These are phyloP conservation scores for Quercus berberidifolia DNA, from an alignment of 306 rosid species.

Conservation along the genomic window DNA sequence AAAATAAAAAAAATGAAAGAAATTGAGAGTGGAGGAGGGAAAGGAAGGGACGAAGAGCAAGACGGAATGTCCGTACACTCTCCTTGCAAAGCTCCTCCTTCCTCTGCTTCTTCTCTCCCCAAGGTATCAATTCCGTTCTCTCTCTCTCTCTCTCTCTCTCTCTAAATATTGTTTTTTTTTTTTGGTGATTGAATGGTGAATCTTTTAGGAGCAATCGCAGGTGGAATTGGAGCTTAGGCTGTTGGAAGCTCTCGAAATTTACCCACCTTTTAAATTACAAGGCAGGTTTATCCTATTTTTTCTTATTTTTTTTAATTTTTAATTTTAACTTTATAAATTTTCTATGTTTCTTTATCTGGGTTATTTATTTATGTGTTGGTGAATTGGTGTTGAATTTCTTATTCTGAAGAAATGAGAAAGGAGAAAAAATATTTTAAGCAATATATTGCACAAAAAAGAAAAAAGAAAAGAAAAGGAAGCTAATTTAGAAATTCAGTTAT, in stretches of 20 bases:
- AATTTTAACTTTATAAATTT: too few species aligned
- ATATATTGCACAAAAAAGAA: too few species aligned
- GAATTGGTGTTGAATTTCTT: not conserved
- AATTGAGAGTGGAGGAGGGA: constrained; percentile 61
- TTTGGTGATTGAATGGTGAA: constrained; percentile 9
- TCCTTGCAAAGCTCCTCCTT: constrained; percentile 96
- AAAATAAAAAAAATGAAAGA: not conserved
- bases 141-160: constrained; percentile 9
- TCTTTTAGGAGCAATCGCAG: constrained; percentile 65
- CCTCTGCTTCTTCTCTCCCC: constrained; percentile 89
- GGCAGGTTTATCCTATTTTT: constrained; percentile 30
- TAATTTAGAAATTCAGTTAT: too few species aligned
- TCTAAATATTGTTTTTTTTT: not conserved
- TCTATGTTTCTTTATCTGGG: not conserved
- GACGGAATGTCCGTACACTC: constrained; percentile 95
- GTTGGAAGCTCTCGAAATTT: constrained; percentile 77
- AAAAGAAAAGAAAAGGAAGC: too few species aligned
- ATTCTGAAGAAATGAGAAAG: too few species aligned
- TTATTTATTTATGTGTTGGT: not conserved
- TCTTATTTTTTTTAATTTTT: not conserved
- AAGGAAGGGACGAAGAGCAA: constrained; percentile 84
- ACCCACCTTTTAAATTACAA: constrained; percentile 73
- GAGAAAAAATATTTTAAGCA: too few species aligned
- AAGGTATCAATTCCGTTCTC: constrained; percentile 48
- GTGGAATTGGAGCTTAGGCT: constrained; percentile 83